phyloP scores from a whole-genome alignment of 2,329 filamentous ascomycete genomes.

The Cercospora berteroae region DNA sequence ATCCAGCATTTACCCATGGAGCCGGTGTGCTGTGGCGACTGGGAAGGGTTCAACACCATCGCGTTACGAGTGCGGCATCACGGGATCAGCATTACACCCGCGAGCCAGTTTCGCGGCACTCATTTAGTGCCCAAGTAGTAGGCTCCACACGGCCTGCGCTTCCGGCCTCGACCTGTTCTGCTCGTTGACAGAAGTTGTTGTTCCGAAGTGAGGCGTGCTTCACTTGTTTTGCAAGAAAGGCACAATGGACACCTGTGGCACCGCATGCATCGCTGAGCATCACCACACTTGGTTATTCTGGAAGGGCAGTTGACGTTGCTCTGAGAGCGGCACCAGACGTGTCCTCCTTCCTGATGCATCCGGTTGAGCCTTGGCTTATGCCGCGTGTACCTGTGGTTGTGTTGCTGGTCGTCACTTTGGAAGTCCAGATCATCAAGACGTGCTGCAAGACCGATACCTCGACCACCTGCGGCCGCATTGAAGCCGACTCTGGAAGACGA shows the following conservation, averaged over 20 bases:
- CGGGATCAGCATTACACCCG: slow-evolving; percentile 18
- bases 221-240: slow-evolving; percentile 8
- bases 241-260: background rate
- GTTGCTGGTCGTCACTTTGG: background rate
- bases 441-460: background rate
- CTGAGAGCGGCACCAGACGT: background rate
- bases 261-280: slow-evolving; percentile 10
- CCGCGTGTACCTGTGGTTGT: slow-evolving; percentile 11
- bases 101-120: slow-evolving; percentile 16
- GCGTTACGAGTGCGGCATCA: slow-evolving; percentile 8
- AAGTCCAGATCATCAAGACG: background rate
- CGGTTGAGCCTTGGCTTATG: slow-evolving; percentile 12
- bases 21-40: slow-evolving; percentile 7
- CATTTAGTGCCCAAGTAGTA: background rate
- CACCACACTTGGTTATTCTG: slow-evolving; percentile 3
- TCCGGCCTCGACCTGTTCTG: slow-evolving; percentile 4
- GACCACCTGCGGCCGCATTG: background rate
- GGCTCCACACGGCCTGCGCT: slow-evolving; percentile 4
- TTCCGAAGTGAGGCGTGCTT: background rate
- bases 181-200: slow-evolving; percentile 8
- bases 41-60: slow-evolving; percentile 8
- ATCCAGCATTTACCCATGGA: background rate
- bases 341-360: slow-evolving; percentile 18
- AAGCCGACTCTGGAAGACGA: background rate
- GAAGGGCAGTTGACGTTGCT: background rate